phyloP scores from a whole-genome alignment of 352 stramenopile species.

The Plasmopara muralis region DNA sequence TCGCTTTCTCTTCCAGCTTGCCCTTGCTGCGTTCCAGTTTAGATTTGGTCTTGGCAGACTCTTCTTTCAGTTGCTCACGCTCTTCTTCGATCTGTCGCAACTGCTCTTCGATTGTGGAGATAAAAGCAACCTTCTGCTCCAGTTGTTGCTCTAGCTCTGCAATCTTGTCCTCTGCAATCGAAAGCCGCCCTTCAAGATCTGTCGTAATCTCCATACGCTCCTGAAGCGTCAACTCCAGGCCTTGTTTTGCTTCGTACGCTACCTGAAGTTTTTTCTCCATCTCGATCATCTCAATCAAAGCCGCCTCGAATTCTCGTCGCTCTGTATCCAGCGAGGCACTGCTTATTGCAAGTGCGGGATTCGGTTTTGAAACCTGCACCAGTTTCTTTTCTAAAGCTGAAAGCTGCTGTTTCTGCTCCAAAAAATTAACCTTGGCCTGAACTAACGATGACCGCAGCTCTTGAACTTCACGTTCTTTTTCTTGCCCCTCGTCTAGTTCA shows the following conservation, averaged over 20 bases:
- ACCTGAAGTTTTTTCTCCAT: conserved; percentile 62
- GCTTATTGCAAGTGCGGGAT: conserved; percentile 16
- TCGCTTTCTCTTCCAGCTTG: conserved; percentile 52
- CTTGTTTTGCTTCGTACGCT: conserved; percentile 52
- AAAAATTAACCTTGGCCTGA: conserved; percentile 46
- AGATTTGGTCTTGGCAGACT: conserved; percentile 35
- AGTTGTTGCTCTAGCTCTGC: conserved; percentile 45
- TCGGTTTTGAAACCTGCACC: conserved; percentile 37
- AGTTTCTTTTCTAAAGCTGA: conserved; percentile 52
- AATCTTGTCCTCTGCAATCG: conserved; percentile 41
- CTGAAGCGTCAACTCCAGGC: conserved; percentile 41
- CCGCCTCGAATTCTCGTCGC: conserved; percentile 49
- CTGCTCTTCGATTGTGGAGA: conserved; percentile 44
- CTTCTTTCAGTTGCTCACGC: conserved; percentile 40
- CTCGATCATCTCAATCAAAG: conserved; percentile 58
- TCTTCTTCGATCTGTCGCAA: conserved; percentile 36
- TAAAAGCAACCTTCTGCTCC: conserved; percentile 48
- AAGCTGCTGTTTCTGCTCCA: conserved; percentile 50
- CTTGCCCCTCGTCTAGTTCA: conserved; percentile 31
- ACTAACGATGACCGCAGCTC: conserved; percentile 51
- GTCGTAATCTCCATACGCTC: conserved; percentile 42
- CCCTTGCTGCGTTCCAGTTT: conserved; percentile 44
- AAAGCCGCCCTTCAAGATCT: conserved; percentile 41
- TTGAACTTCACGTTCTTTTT: conserved; percentile 49
- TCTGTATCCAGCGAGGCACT: conserved; percentile 37